These are phyloP conservation scores for Durotheca rogersii DNA, from an alignment of 495 filamentous ascomycete genomes.

Conservation along the genomic window DNA sequence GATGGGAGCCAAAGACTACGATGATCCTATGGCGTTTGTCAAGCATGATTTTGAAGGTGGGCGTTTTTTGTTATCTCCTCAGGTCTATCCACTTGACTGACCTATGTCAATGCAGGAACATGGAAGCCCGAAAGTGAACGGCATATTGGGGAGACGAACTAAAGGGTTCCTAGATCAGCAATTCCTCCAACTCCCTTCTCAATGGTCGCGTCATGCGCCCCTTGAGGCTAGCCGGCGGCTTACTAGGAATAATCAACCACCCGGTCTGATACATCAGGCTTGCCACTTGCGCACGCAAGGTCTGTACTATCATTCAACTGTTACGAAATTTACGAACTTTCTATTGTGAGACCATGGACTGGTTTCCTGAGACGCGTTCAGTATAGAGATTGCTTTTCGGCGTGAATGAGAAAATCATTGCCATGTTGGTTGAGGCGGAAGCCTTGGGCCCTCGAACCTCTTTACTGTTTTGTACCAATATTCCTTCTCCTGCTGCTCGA, in stretches of 20 bases:
- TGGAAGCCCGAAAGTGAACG: slow-evolving; percentile 76
- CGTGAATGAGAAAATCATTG: not conserved
- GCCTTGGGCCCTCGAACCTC: not conserved
- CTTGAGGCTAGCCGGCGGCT: not conserved
- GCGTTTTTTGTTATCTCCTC: slow-evolving; percentile 1
- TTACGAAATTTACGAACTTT: slow-evolving; percentile 26
- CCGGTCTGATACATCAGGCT: slow-evolving; percentile 1
- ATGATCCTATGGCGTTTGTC: slow-evolving; percentile 97
- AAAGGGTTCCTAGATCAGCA: slow-evolving; percentile 15
- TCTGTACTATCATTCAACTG: slow-evolving; percentile 18
- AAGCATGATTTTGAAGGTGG: slow-evolving; percentile 95
- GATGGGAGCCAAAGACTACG: slow-evolving; percentile 87
- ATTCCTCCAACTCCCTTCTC: not conserved
- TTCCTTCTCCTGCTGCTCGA: slow-evolving; percentile 11
- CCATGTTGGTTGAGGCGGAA: not conserved
- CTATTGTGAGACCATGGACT: slow-evolving; percentile 12
- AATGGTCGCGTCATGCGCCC: not conserved
- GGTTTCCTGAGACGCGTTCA: not conserved
- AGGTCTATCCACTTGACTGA: slow-evolving; percentile 17
- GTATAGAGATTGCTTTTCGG: slow-evolving; percentile 2
- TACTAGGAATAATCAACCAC: slow-evolving; percentile 1
- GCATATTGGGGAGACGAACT: slow-evolving; percentile 52
- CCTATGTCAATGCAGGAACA: slow-evolving; percentile 54
- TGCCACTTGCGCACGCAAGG: slow-evolving; percentile 1
- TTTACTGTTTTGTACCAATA: slow-evolving; percentile 17